Evolutionary conservation across 257 asterid species (phyloP), one percentile per base, ranked within the genome.

Genomic region (Solanum chmielewskii): DNA sequence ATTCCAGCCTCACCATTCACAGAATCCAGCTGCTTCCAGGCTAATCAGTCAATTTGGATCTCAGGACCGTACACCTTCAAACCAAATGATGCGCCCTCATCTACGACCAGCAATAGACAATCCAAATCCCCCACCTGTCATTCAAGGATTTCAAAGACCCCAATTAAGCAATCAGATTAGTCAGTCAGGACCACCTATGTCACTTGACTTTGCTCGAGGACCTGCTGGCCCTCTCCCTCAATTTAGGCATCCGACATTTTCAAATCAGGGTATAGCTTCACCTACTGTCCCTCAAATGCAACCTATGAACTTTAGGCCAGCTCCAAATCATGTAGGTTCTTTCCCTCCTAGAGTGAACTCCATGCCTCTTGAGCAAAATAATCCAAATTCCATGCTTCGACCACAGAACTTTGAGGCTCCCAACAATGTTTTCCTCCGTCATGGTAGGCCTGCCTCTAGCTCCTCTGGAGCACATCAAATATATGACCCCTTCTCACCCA

Each of bases 401-500:
- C 93, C 91, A 2, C 98, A 89, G 23, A 91, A 92, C 88, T 89
- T 92, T 86, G 88, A 89, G 70, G 83, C 89, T 66, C 93, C 93
- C 60, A 92, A 60, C 86, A 90, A 85, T 78, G 64, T 78, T 25
- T 66, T 85, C 42, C 82, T 89, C 35, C 88, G 73, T 14, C 92
- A 93, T 33, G 90, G 89, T 29, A 89, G 93, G 87, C 92, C 92
- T 7, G 88, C 90, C 88, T 88, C 91, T 52, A 45, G 88, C 84
- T 76, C 96, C 68, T 87, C 90, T 83, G 93, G 95, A 83, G 52
- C 60, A 60, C 98, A 90, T 87, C 98, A 94, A 84, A 91, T 87
- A 35, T 96, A 96, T 82, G 98, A 96, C 85, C 99, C 99, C 64
- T 94, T 96, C 88, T 89, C 96, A 3, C 95, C 98, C 45, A 93